Percentiles rank a stretch among this genome's conserved stretches.
phyloP scores from a whole-genome alignment of 192 early-diverging fungal species.

The Coemansia sp. region DNA sequence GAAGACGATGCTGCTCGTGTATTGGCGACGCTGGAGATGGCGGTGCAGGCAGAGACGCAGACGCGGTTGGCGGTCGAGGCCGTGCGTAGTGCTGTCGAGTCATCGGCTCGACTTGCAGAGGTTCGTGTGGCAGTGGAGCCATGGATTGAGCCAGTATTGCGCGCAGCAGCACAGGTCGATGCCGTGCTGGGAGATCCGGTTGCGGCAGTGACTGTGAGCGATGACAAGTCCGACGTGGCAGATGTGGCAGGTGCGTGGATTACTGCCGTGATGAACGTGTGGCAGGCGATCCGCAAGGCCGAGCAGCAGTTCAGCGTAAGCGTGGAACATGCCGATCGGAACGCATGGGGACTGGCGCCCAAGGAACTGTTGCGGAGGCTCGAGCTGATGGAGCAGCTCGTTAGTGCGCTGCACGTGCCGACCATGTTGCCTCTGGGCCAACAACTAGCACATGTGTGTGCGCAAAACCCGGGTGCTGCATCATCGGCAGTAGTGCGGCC shows the following conservation, averaged over 20 bases:
- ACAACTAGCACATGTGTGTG: constrained; percentile 9
- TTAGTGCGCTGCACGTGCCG: constrained; percentile 33
- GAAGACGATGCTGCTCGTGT: constrained; percentile 4
- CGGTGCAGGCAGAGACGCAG: background rate
- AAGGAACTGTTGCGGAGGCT: constrained; percentile 43
- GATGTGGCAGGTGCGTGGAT: constrained; percentile 34
- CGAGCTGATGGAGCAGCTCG: constrained; percentile 22
- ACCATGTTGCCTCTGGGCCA: constrained; percentile 21
- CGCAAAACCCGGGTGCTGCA: background rate
- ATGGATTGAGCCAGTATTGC: constrained; percentile 12
- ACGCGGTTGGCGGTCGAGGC: background rate
- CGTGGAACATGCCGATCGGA: constrained; percentile 4
- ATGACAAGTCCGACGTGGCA: constrained; percentile 8
- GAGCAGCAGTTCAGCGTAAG: constrained; percentile 18
- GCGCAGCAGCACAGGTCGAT: background rate
- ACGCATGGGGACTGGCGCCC: constrained; percentile 35
- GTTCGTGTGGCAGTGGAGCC: background rate
- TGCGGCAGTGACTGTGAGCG: background rate
- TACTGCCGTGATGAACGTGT: constrained; percentile 43
- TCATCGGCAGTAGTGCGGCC: constrained; percentile 20
- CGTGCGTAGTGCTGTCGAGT: background rate
- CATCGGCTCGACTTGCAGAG: background rate
- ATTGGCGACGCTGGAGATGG: constrained; percentile 12
- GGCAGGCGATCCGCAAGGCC: constrained; percentile 41
- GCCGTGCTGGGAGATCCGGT: background rate